phyloP scores from a whole-genome alignment of 2,329 filamentous ascomycete genomes.

The Fusarium compactum region DNA sequence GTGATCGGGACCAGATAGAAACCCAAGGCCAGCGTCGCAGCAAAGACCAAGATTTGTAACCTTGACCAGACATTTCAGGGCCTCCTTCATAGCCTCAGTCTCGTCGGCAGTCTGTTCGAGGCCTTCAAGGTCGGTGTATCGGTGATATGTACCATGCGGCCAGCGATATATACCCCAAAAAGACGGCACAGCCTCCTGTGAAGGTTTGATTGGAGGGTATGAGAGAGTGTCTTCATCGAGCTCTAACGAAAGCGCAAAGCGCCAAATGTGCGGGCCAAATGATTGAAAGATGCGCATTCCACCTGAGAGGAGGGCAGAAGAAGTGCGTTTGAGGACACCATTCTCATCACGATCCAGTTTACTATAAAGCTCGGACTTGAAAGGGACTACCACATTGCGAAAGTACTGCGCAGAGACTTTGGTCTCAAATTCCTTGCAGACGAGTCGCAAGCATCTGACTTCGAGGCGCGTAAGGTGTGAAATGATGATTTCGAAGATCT shows the following conservation, averaged over 20 bases:
- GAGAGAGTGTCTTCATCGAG: constrained; percentile 66
- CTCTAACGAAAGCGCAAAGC: constrained; percentile 77
- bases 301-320: constrained; percentile 53
- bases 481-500: constrained; percentile 71
- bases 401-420: constrained; percentile 71
- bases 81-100: constrained; percentile 69
- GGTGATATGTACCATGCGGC: constrained; percentile 69
- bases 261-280: constrained; percentile 70
- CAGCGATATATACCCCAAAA: constrained; percentile 76
- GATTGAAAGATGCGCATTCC: constrained; percentile 72
- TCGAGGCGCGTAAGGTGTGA: constrained; percentile 67
- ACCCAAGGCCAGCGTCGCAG: constrained; percentile 75
- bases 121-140: constrained; percentile 69
- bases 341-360: constrained; percentile 42
- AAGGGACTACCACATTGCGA: constrained; percentile 73
- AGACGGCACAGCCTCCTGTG: constrained; percentile 65
- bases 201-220: constrained; percentile 66
- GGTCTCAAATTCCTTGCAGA: constrained; percentile 67
- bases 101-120: constrained; percentile 75
- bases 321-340: constrained; percentile 40
- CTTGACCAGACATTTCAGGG: constrained; percentile 66
- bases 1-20: constrained; percentile 71
- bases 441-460: constrained; percentile 70
- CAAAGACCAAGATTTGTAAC: constrained; percentile 75
- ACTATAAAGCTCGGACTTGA: constrained; percentile 72